These are phyloP conservation scores for Neofusicoccum sp. DNA, from an alignment of 2,329 filamentous ascomycete species.

Conservation along the genomic window DNA sequence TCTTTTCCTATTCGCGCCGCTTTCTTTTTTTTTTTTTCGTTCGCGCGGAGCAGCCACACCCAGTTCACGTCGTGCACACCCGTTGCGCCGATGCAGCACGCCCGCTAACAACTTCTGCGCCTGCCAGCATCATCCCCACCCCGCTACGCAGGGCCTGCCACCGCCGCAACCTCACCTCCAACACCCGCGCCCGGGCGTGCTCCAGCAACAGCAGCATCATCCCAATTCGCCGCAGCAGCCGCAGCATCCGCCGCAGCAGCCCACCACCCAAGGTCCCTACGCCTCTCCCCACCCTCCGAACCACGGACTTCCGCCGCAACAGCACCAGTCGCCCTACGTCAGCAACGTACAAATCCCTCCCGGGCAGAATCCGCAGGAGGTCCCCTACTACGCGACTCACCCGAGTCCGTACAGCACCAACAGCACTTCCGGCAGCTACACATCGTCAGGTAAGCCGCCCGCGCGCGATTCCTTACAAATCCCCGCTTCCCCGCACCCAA, in stretches of 20 bases:
- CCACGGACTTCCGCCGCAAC: slow-evolving; percentile 54
- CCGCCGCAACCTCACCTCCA: slow-evolving; percentile 62
- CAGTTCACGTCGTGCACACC: slow-evolving; percentile 21
- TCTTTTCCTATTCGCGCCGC: slow-evolving; percentile 7
- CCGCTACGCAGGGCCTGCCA: slow-evolving; percentile 72
- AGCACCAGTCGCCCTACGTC: slow-evolving; percentile 63
- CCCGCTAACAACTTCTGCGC: slow-evolving; percentile 22
- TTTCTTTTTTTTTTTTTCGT: neutral
- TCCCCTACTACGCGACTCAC: slow-evolving; percentile 69
- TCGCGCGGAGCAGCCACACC: slow-evolving; percentile 11
- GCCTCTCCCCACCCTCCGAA: slow-evolving; percentile 68
- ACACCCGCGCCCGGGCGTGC: slow-evolving; percentile 71
- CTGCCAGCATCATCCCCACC: slow-evolving; percentile 73
- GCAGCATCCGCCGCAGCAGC: slow-evolving; percentile 59
- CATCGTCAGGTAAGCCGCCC: slow-evolving; percentile 61
- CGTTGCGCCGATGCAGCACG: slow-evolving; percentile 17
- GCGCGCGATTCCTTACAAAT: neutral
- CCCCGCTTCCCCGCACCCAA: neutral
- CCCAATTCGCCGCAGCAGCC: slow-evolving; percentile 64
- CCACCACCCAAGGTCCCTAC: slow-evolving; percentile 61
- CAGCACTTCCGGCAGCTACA: slow-evolving; percentile 80
- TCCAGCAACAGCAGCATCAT: slow-evolving; percentile 66
- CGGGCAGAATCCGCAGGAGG: slow-evolving; percentile 66
- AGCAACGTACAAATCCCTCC: slow-evolving; percentile 64
- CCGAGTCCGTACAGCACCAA: slow-evolving; percentile 82